Base-by-base conservation (phyloP, 495 filamentous ascomycete genomes). In the Sphaerosporella brunnea region DNA sequence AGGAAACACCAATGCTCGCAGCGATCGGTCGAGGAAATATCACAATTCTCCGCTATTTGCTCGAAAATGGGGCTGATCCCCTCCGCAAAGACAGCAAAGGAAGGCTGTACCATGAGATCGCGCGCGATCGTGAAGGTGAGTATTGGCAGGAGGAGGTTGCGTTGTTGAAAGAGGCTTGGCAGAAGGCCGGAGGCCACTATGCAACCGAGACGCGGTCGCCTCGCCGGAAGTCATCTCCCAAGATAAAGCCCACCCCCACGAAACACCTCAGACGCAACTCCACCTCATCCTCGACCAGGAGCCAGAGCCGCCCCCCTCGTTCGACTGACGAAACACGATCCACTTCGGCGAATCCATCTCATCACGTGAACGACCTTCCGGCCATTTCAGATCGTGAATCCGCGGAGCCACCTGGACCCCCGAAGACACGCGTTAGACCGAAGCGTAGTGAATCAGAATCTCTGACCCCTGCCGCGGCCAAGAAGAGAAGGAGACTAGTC, bases 1-100 rank as follows among this genome's bases (percentile, higher is more conserved):
- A 81, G 52, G 79, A 79, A 51, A 96, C 88, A 0, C 92, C 92
- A 2, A 93, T 97, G 73, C 71, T 94, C 23, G 84, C 84, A 28
- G 84, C 90, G 1, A 94, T 97, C 47, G 90, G 90, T 7, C 77
- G 86, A 46, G 86, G 86, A 9, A 90, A 92, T 59, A 68, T 83
- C 21, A 78, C 78, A 38, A 80, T 93, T 30, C 73, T 97, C 28
- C 69, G 78, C 37, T 71, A 93, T 8, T 70, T 97, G 3, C 68
- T 95, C 1, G 54, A 50, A n/a, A 57, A 61, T 18, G 55, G 52
- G 2, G 58, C 56, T 15, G 48, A 61, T 25, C 58, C 58, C 21
- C 37, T 47, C 16, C 52, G 58, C 21, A 50, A 40, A 19, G 75
- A 77, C 47, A 82, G 88, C 49, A 73, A 74, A 23, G 83, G 82